Evolutionary conservation across 192 early-diverging fungal species (phyloP).

Genomic region (Gaertneriomyces sp.): DNA sequence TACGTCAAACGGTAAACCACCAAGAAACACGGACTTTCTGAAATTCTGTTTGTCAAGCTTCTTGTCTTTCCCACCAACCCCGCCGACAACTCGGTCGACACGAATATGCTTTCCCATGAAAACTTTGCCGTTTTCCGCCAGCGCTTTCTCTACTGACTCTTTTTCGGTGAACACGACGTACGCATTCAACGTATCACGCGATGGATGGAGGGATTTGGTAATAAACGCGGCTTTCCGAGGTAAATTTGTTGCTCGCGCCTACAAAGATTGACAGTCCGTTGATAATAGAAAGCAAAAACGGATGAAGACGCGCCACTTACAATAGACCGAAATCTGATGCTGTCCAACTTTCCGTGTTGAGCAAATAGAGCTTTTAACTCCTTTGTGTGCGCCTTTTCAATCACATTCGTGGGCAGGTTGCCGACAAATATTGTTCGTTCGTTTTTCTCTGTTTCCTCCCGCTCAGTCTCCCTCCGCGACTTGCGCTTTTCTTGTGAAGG

Average conservation of each 20-base stretch:
- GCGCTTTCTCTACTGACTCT: conserved; percentile 59
- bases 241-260: conserved; percentile 60
- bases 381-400: conserved; percentile 61
- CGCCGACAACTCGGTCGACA: conserved; percentile 54
- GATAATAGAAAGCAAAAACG: not conserved
- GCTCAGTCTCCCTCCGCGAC: conserved; percentile 30
- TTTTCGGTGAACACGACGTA: conserved; percentile 78
- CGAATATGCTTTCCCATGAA: conserved; percentile 87
- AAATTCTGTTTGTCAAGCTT: conserved; percentile 57
- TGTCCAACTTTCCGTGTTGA: conserved; percentile 70
- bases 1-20: conserved; percentile 55
- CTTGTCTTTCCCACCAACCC: conserved; percentile 1
- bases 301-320: conserved; percentile 37
- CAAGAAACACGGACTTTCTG: conserved; percentile 66
- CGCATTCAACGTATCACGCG: conserved; percentile 80
- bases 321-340: conserved; percentile 87
- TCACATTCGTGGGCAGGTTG: conserved; percentile 70
- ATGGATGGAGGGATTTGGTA: conserved; percentile 76
- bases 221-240: conserved; percentile 82
- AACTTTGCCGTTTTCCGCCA: conserved; percentile 69
- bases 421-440: conserved; percentile 91
- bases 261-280: conserved; percentile 15
- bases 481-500: conserved; percentile 39
- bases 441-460: conserved; percentile 32
- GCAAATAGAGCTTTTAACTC: conserved; percentile 66